phyloP scores from a whole-genome alignment of 495 filamentous ascomycete genomes.

The Podospora bellae-mahoneyi region DNA sequence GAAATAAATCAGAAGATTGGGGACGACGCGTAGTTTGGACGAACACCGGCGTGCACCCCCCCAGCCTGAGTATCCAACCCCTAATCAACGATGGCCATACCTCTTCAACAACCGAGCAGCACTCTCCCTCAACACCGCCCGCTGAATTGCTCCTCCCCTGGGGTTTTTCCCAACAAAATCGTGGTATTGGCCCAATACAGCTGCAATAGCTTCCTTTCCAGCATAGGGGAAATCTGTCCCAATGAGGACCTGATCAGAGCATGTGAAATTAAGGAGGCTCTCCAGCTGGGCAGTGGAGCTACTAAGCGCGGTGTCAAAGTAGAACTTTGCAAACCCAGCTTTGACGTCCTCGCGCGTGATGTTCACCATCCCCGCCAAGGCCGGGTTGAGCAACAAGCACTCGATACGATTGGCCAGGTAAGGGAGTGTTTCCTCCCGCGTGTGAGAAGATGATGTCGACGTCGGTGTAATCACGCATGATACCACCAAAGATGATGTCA shows the following conservation, averaged over 20 bases:
- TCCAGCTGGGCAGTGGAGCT: neutral
- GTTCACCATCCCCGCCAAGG: neutral
- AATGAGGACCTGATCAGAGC: neutral
- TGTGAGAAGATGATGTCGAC: slow-evolving; percentile 4
- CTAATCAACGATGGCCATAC: no score
- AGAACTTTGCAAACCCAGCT: neutral
- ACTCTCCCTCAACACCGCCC: neutral
- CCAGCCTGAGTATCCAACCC: no score
- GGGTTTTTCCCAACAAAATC: neutral
- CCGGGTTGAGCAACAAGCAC: neutral
- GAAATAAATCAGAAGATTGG: neutral
- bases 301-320: neutral
- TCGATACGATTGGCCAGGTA: neutral
- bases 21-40: no score
- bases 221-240: neutral
- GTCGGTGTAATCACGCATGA: neutral
- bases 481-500: neutral
- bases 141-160: neutral
- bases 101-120: neutral
- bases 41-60: no score
- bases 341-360: neutral
- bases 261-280: neutral
- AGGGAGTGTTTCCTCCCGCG: neutral
- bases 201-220: neutral
- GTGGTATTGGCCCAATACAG: neutral